Evolutionary conservation across 441 rosid genomes (phyloP), one percentile per base, ranked within the genome.

Genomic region (Sinapis alba): DNA sequence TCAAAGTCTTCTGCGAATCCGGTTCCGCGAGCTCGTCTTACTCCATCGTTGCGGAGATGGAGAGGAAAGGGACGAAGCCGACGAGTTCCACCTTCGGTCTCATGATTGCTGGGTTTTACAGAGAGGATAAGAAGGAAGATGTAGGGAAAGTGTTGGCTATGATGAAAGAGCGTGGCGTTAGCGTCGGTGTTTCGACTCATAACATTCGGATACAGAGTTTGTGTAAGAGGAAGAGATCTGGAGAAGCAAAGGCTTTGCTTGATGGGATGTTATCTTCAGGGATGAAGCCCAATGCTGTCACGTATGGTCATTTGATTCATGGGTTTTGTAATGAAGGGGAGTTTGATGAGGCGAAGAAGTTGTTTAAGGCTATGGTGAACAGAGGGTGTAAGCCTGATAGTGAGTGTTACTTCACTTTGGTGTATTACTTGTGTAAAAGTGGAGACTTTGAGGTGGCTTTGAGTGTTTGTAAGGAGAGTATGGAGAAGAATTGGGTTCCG

Each of bases 21-120:
- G 90, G 88, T 21, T 86, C 89, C 4, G 43, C 96, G 3, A 86
- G 83, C 16, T 90, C 93, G 0, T 80, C 79, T 0, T 92, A 85
- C 69, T 92, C 98, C 1, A 68, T 87, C 16, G 34, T 94, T 41
- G 84, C 85, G 0, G 96, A 94, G 76, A 94, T 94, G 99, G 88
- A 89, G 66, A 86, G 86, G 77, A 86, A 84, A 59, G 80, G 85
- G 7, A 57, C 86, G 7, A 83, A 63, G 65, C 97, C 98, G 0
- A 84, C 82, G 8, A 58, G 80, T 1, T 65, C 79, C 0, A 87
- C 79, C 24, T 90, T 90, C 28, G 91, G 88, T 41, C n/a, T 50
- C 13, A 73, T 85, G 84, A 76, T 94, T 30, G 71, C 83, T 43
- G 98, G 97, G 38, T 87, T 89, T 69, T 92, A 94, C 21, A 64